A percentile compares a stretch with the other conserved stretches of the same genome.
phyloP scores from a whole-genome alignment of 257 asterid genomes.

The Solanum sparsipilum region DNA sequence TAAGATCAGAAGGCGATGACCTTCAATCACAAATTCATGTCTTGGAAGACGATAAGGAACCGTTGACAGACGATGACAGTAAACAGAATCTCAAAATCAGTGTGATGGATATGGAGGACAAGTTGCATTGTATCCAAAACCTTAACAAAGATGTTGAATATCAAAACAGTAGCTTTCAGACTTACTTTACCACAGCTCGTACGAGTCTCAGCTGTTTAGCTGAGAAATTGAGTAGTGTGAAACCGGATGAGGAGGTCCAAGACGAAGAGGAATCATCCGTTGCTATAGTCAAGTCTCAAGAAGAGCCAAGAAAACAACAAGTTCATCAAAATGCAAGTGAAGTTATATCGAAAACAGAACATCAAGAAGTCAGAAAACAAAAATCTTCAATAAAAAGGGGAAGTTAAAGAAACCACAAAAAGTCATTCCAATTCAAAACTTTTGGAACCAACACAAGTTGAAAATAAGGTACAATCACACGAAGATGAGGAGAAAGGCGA shows the following conservation, averaged over 20 bases:
- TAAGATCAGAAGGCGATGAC: conserved; percentile 56
- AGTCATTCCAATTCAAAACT: neutral
- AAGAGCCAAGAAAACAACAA: neutral
- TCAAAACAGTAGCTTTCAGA: conserved; percentile 39
- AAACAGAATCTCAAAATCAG: conserved; percentile 24
- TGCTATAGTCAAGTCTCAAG: neutral
- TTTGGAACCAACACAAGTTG: conserved; percentile 11
- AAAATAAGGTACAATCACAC: conserved; percentile 1
- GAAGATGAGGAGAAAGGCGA: conserved; percentile 17
- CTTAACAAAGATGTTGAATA: conserved; percentile 48
- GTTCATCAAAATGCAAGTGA: neutral
- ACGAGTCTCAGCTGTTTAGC: conserved; percentile 48
- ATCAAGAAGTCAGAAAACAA: too few species aligned
- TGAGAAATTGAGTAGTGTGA: conserved; percentile 40
- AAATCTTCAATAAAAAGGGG: conserved; percentile 11
- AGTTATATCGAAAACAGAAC: neutral
- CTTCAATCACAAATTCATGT: conserved; percentile 42
- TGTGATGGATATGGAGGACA: conserved; percentile 61
- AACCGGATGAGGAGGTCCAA: conserved; percentile 61
- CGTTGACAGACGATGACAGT: conserved; percentile 3
- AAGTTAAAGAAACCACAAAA: conserved; percentile 10
- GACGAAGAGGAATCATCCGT: conserved; percentile 7
- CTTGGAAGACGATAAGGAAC: conserved; percentile 50
- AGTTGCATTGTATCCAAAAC: conserved; percentile 29
- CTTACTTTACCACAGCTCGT: conserved; percentile 45